Conservation (phyloP, 2,329 filamentous ascomycete species). For the Verticillium alfalfae region DNA sequence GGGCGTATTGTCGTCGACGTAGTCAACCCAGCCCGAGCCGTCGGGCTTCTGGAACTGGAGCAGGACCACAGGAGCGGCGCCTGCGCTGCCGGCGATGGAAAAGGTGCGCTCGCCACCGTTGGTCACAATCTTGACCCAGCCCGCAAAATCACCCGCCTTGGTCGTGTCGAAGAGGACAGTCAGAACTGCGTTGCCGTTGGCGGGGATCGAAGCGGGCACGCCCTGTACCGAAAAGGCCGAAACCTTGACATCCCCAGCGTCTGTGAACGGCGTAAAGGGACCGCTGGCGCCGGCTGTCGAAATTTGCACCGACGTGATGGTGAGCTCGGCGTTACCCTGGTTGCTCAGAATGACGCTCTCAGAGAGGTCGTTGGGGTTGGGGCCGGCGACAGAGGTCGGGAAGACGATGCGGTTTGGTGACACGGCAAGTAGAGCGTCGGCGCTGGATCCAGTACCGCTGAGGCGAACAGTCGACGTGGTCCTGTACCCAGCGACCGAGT, state of each 20-base stretch:
- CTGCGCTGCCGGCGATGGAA: conserved; percentile 42
- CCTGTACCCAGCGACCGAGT: conserved; percentile 36
- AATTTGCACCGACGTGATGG: conserved; percentile 35
- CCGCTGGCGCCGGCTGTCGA: conserved; percentile 35
- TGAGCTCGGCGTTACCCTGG: conserved; percentile 37
- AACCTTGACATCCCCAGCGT: conserved; percentile 24
- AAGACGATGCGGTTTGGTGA: conserved; percentile 43
- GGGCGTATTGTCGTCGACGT: conserved; percentile 25
- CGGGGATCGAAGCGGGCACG: conserved; percentile 36
- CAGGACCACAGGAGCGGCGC: conserved; percentile 39
- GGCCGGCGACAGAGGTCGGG: conserved; percentile 37
- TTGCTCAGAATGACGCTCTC: conserved; percentile 43
- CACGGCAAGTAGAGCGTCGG: conserved; percentile 36
- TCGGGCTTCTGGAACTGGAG: conserved; percentile 50
- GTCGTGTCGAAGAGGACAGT: conserved; percentile 41
- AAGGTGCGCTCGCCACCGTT: conserved; percentile 42
- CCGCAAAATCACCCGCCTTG: conserved; percentile 38
- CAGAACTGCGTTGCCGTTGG: conserved; percentile 30
- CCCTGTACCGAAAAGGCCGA: conserved; percentile 42
- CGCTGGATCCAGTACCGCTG: conserved; percentile 40
- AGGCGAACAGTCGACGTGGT: conserved; percentile 37
- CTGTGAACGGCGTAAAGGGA: conserved; percentile 30
- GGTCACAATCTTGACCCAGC: conserved; percentile 40
- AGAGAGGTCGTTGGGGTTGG: conserved; percentile 25
- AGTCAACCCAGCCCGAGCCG: conserved; percentile 42